Evolutionary conservation across 2,329 filamentous ascomycete genomes (phyloP), one percentile per base, ranked within the genome.

Genomic region (Lojkania enalia): DNA sequence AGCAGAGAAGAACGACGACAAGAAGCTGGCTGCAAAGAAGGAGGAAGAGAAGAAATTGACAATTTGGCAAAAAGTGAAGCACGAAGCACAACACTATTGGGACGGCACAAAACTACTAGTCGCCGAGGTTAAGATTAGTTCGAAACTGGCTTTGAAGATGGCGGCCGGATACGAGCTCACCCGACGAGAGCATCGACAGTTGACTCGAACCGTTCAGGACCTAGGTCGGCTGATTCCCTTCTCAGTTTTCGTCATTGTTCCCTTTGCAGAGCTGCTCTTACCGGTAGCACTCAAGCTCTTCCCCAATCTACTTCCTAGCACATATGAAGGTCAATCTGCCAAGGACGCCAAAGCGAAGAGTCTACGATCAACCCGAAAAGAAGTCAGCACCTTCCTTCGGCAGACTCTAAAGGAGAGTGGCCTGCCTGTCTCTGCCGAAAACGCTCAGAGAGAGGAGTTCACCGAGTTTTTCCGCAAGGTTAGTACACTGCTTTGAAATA

Each of bases 381-480:
- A 96, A 68, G 92, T 99, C 58, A 96, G 90, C 70, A 81, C 77
- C 51, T 97, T 99, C 73, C 77, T 99, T 50, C 86, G 88, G 47
- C 83, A 88, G 59, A 99, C 94, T 0, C 74, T 99, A 45, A 87
- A 86, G 58, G 94, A 99, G 74, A 94, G 89, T n/a, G 94, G 94
- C 39, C 77, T 97, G 38, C 94, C 94, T 1, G 74, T 99, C 54
- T 95, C 87, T 43, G 80, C 84, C 2, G 85, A 87, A 35, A 95
- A 87, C 41, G 86, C 92, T 13, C 90, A 94, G 67, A 91, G 86
- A 64, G 90, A 96, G 58, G 94, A 97, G 69, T 99, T 99, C 61
- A 81, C 87, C 49, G 89, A 92, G 63, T 99, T 99, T 75, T 99
- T 99, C 85, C 87, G 89, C 68, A 99, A 99, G 77, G 83, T 97